Evolutionary conservation across 116 monocot genomes (phyloP), one percentile per base, ranked within the genome.

Genomic region (Iris pallida): DNA sequence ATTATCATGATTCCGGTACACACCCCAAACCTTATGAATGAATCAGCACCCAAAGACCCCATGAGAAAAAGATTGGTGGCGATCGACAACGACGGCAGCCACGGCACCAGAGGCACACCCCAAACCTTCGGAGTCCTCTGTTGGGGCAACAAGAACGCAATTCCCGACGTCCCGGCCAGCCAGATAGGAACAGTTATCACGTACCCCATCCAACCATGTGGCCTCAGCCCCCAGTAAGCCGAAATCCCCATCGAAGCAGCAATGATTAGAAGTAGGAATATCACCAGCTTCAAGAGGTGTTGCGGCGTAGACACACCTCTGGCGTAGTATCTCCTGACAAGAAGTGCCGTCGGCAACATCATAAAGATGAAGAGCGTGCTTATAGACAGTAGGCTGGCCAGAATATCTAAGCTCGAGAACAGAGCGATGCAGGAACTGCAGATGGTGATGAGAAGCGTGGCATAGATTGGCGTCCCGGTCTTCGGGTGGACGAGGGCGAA

Each of bases 281-380:
- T 44, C 8, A 78, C 71, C 42, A 85, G 66, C 59, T 68, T 80
- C 15, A 19, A 3, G 4, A 63, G 48, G 17, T 81, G 67, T 9
- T 2, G 8, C 8, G 59, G 19, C 1, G 67, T 63, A 4, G 85
- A 67, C 4, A 78, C 74, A 4, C 71, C 81, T 42, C 70, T 55
- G 8, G 30, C 71, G 16, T 85, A 69, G 57, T 85, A 85, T 16
- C 85, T 66, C 58, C 85, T 63, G 8, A 85, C 85, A 1, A 85
- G 73, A 19, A 85, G 74, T 13, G 85, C 85, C 0, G 68, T 64
- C 17, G 85, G 66, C 77, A 85, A 74, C 74, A 85, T 74, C 81
- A 78, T 81, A 52, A 85, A 85, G 67, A 85, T 81, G 62, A 85
- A 85, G 63, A 85, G 74, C 4, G 77, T 85, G 71, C 85, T 85